A percentile compares a stretch with the other conserved stretches of the same genome.
These are phyloP conservation scores for Lepiota venenata DNA, from an alignment of 768 basidiomycete species.

Conservation along the genomic window DNA sequence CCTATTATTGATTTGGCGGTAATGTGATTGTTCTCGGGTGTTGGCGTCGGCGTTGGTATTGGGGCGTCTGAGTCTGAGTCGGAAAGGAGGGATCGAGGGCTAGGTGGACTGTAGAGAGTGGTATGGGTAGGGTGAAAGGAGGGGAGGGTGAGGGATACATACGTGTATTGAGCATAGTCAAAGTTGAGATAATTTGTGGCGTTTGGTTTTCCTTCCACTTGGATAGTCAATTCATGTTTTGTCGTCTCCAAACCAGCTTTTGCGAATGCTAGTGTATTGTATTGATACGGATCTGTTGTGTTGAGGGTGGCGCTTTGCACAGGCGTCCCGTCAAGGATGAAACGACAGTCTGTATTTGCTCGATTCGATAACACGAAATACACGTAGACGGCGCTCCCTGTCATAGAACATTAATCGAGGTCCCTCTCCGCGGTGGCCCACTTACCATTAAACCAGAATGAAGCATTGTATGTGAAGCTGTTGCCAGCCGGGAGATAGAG, in stretches of 20 bases:
- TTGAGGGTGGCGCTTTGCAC: neutral
- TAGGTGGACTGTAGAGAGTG: neutral
- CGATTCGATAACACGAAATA: constrained; percentile 36
- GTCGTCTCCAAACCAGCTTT: constrained; percentile 6
- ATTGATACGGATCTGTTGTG: constrained; percentile 12
- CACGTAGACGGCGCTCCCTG: constrained; percentile 34
- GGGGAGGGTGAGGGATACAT: neutral
- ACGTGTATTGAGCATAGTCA: constrained; percentile 15
- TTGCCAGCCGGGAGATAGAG: constrained; percentile 1
- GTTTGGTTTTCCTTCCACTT: neutral
- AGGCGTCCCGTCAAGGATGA: constrained; percentile 17
- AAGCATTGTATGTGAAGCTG: neutral
- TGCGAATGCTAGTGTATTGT: constrained; percentile 21
- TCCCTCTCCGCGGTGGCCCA: neutral
- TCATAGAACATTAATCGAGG: neutral
- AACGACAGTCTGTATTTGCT: constrained; percentile 19
- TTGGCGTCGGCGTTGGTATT: neutral
- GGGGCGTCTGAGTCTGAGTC: neutral
- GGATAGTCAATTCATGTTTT: constrained; percentile 9
- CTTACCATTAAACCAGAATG: constrained; percentile 2
- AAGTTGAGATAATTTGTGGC: constrained; percentile 14
- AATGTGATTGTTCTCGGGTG: neutral
- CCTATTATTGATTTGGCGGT: constrained; percentile 6
- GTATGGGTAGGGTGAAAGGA: neutral
- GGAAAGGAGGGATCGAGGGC: neutral